A percentile compares a stretch with the other conserved stretches of the same genome.
Evolutionary conservation across 2,329 filamentous ascomycete species (phyloP).

Genomic region (Penicillium psychrosexuale): DNA sequence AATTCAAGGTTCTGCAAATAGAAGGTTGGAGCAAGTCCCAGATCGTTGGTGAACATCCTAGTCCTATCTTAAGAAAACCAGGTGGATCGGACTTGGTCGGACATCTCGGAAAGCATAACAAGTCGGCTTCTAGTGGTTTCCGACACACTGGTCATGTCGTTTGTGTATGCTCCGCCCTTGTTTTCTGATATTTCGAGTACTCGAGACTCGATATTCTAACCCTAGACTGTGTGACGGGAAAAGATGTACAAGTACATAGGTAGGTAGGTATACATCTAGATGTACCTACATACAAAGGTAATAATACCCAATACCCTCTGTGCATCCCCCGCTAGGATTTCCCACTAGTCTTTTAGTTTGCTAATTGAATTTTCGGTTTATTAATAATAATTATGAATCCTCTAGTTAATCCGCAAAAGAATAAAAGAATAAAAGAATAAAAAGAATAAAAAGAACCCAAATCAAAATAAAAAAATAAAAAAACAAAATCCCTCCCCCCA

Average conservation of each 20-base stretch:
- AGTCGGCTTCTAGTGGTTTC: constrained; percentile 10
- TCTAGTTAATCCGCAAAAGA: background rate
- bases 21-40: background rate
- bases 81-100: constrained; percentile 15
- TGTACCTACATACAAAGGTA: background rate
- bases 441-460: background rate
- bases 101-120: constrained; percentile 14
- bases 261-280: background rate
- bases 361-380: background rate
- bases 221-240: constrained; percentile 17
- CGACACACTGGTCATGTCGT: background rate
- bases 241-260: background rate
- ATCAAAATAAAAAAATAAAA: constrained; percentile 6
- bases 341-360: constrained; percentile 20
- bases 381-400: background rate
- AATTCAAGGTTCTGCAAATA: constrained; percentile 1
- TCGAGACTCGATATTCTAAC: constrained; percentile 9
- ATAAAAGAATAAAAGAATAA: constrained; percentile 11
- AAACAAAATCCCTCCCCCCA: constrained; percentile 5
- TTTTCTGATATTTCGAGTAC: background rate
- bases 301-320: constrained; percentile 10
- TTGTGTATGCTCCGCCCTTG: background rate
- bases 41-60: no score
- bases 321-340: constrained; percentile 29
- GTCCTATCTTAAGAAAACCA: background rate